These are phyloP conservation scores for Chalciporus pseudorubinellus DNA, from an alignment of 768 basidiomycete species.

Conservation along the genomic window DNA sequence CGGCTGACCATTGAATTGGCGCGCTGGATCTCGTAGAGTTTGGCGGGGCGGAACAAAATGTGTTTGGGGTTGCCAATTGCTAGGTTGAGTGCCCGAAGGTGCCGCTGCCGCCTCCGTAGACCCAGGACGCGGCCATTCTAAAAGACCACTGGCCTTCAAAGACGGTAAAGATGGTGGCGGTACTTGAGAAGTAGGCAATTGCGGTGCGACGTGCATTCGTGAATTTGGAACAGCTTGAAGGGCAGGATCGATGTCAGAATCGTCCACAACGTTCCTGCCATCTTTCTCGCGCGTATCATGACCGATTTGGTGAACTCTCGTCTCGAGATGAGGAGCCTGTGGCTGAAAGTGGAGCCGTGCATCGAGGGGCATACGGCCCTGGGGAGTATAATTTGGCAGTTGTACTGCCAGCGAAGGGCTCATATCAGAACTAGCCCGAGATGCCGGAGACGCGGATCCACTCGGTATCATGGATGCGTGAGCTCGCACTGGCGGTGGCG, in stretches of 20 bases:
- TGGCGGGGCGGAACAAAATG: slow-evolving; percentile 22
- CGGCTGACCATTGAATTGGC: slow-evolving; percentile 14
- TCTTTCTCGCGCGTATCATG: slow-evolving; percentile 29
- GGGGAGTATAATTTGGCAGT: slow-evolving; percentile 31
- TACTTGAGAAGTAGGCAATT: slow-evolving; percentile 2
- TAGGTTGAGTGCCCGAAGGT: slow-evolving; percentile 10
- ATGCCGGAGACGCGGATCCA: slow-evolving; percentile 21
- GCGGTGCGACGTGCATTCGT: slow-evolving; percentile 17
- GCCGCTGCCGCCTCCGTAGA: slow-evolving; percentile 27
- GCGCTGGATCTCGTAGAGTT: slow-evolving; percentile 17
- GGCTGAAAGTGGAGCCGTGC: slow-evolving; percentile 29
- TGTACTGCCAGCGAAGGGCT: slow-evolving; percentile 14
- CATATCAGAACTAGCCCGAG: slow-evolving; percentile 21
- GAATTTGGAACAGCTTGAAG: slow-evolving; percentile 26
- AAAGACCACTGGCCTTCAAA: slow-evolving; percentile 68
- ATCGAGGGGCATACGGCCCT: slow-evolving; percentile 38
- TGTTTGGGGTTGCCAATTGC: slow-evolving; percentile 22
- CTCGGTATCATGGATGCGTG: slow-evolving; percentile 10
- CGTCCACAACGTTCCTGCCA: slow-evolving; percentile 21
- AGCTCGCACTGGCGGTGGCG: slow-evolving; percentile 26
- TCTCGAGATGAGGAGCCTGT: slow-evolving; percentile 15
- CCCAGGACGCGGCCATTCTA: slow-evolving; percentile 54
- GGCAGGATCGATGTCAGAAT: slow-evolving; percentile 32
- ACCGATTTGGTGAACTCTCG: slow-evolving; percentile 15
- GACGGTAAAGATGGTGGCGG: slow-evolving; percentile 59